phyloP scores from a whole-genome alignment of 2,329 filamentous ascomycete genomes.

The Penicillium sclerotiorum region DNA sequence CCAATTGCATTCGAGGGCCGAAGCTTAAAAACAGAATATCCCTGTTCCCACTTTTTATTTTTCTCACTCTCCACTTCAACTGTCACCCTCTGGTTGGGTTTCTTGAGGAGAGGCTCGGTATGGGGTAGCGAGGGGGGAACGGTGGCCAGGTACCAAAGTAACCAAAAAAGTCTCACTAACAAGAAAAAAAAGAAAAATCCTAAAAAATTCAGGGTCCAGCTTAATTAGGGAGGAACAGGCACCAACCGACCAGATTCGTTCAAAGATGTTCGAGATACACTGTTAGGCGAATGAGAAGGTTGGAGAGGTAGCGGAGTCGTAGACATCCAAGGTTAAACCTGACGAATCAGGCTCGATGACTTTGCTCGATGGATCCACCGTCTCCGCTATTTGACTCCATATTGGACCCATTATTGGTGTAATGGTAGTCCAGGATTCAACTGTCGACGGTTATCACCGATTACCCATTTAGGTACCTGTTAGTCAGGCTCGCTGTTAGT shows the following conservation, averaged over 20 bases:
- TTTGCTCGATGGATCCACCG: background rate
- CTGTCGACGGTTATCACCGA: constrained; percentile 16
- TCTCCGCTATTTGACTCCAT: too few relatives aligned
- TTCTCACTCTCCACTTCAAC: constrained; percentile 12
- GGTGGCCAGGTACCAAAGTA: background rate
- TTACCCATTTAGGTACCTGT: constrained; percentile 10
- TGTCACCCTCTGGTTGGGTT: constrained; percentile 9
- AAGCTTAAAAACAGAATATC: constrained; percentile 15
- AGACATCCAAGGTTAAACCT: constrained; percentile 21
- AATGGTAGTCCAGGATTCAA: background rate
- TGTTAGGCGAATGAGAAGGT: constrained; percentile 4
- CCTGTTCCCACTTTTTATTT: constrained; percentile 4
- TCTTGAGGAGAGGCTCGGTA: constrained; percentile 2
- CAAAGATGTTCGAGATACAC: too few relatives aligned
- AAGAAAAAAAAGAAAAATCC: too few relatives aligned
- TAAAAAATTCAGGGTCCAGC: constrained; percentile 13
- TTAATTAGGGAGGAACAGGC: constrained; percentile 23
- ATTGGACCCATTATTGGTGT: background rate
- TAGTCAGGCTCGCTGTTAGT: constrained; percentile 1
- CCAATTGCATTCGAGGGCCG: constrained; percentile 7
- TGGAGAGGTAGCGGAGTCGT: background rate
- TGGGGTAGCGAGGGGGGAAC: constrained; percentile 5
- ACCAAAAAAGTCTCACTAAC: too few relatives aligned
- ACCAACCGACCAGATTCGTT: constrained; percentile 10
- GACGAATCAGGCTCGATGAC: constrained; percentile 13